These are phyloP conservation scores for Thermothelomyces thermophilus DNA, from an alignment of 2,329 filamentous ascomycete species.

Conservation along the genomic window DNA sequence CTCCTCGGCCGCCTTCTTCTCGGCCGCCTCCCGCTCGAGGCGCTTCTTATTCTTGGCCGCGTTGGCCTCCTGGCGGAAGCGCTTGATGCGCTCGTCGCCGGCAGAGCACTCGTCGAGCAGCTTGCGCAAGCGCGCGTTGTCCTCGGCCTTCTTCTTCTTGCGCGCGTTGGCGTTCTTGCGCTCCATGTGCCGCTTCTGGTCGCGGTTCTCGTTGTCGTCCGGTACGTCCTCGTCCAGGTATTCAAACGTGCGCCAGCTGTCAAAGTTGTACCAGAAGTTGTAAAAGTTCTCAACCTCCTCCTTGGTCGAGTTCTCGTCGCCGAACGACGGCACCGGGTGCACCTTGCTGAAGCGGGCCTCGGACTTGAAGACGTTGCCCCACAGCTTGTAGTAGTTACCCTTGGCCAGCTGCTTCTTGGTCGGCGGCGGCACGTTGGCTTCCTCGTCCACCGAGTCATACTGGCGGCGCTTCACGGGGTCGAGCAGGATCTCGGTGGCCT, in stretches of 20 bases:
- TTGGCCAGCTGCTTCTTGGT: conserved; percentile 79
- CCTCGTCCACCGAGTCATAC: conserved; percentile 94
- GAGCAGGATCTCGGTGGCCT: conserved; percentile 86
- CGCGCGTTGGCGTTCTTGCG: conserved; percentile 96
- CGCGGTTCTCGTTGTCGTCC: conserved; percentile 97
- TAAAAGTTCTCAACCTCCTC: conserved; percentile 94
- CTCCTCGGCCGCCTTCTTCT: conserved; percentile 80
- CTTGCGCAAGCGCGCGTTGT: conserved; percentile 83
- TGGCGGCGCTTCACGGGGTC: conserved; percentile 90
- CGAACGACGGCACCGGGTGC: conserved; percentile 82
- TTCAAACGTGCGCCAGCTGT: conserved; percentile 96
- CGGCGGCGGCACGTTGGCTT: conserved; percentile 85
- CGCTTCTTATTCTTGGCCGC: conserved; percentile 95
- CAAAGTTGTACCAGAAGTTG: conserved; percentile 99
- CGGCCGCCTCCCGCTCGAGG: conserved; percentile 82
- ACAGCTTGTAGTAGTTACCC: conserved; percentile 92
- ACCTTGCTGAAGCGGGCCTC: conserved; percentile 89
- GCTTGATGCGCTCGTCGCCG: conserved; percentile 92
- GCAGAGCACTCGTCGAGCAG: conserved; percentile 81
- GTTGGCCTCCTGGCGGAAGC: conserved; percentile 85
- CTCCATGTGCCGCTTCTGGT: conserved; percentile 97
- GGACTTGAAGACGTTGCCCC: conserved; percentile 81
- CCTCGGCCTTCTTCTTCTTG: conserved; percentile 99
- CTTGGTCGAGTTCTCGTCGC: conserved; percentile 74
- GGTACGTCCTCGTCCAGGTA: conserved; percentile 98